These are phyloP conservation scores for Podosphaera aphanis DNA, from an alignment of 2,329 filamentous ascomycete species.

Conservation along the genomic window DNA sequence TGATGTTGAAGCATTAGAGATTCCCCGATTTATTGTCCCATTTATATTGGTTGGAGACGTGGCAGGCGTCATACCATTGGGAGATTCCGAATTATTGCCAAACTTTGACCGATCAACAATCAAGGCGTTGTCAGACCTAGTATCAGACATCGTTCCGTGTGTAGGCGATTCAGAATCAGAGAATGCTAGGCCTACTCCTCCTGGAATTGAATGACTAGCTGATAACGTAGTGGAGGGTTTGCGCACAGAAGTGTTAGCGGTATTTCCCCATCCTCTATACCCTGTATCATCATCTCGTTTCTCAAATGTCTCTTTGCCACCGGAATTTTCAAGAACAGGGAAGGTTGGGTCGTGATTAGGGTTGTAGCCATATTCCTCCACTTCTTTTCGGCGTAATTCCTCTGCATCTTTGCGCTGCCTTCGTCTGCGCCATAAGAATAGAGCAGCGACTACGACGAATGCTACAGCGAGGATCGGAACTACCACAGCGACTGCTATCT, in stretches of 20 bases:
- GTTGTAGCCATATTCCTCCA: constrained; percentile 93
- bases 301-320: constrained; percentile 32
- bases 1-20: constrained; percentile 86
- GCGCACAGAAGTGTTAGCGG: constrained; percentile 41
- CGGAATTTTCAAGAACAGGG: constrained; percentile 24
- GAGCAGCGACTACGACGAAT: constrained; percentile 47
- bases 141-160: constrained; percentile 40
- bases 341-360: constrained; percentile 86
- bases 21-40: constrained; percentile 59
- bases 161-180: constrained; percentile 55
- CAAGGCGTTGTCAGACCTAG: constrained; percentile 44
- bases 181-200: constrained; percentile 36
- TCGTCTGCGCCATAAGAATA: constrained; percentile 74
- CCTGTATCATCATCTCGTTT: constrained; percentile 62
- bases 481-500: constrained; percentile 79
- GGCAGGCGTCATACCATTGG: constrained; percentile 59
- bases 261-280: constrained; percentile 89
- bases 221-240: constrained; percentile 82
- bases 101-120: constrained; percentile 24
- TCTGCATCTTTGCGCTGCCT: constrained; percentile 68
- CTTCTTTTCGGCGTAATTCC: constrained; percentile 79
- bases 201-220: constrained; percentile 29
- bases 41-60: constrained; percentile 35
- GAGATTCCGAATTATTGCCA: constrained; percentile 51
- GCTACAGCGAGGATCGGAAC: constrained; percentile 80